Evolutionary conservation across 2,329 filamentous ascomycete species (phyloP), one percentile per base, ranked within the genome.

Genomic region (Penicillium sumatraense): DNA sequence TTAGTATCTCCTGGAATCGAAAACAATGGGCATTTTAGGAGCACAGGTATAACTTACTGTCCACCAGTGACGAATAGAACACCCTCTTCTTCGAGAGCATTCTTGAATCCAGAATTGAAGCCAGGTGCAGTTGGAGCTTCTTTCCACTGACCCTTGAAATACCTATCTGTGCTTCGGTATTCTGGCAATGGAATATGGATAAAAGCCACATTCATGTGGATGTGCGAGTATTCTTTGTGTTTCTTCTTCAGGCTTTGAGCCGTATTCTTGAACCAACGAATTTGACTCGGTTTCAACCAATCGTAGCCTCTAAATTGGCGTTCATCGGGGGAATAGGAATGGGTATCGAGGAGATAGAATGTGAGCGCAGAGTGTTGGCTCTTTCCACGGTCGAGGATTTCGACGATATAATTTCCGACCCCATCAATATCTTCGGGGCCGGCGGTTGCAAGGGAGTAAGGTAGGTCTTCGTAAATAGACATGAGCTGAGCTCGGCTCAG

Each of bases 131-230:
- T 98, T 13, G 95, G 89, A 16, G 86, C 82, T 72, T 99, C 95
- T 51, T 84, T 86, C 86, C 88, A 95, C 23, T 86, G 80, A 9
- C 95, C 95, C 16, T 89, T 83, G 44, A 80, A 78, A 2, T 78
- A 78, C 29, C 89, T 84, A 2, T 83, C 79, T 1, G 76, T 70
- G 47, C 87, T 83, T 35, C 83, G 81, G 68, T 97, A 97, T 72
- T 99, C 95, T 0, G 95, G 93, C 3, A 99, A 79, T 0, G 95
- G 95, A 53, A 99, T 99, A 72, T 99, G 95, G 59, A 99, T 96
- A 71, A 99, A 99, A 0, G 95, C 91, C 73, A 98, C 85, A 70
- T 99, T 90, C 84, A 99, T 90, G 72, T 98, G 95, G 49, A 92
- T 89, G 68, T 95, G 90, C 0, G 89, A 91, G 74, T 97, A 99